Percentiles rank a stretch among this genome's conserved stretches.
Conservation (phyloP, 176 grass and related monocot species). For the Dendrocalamus sinicus region DNA sequence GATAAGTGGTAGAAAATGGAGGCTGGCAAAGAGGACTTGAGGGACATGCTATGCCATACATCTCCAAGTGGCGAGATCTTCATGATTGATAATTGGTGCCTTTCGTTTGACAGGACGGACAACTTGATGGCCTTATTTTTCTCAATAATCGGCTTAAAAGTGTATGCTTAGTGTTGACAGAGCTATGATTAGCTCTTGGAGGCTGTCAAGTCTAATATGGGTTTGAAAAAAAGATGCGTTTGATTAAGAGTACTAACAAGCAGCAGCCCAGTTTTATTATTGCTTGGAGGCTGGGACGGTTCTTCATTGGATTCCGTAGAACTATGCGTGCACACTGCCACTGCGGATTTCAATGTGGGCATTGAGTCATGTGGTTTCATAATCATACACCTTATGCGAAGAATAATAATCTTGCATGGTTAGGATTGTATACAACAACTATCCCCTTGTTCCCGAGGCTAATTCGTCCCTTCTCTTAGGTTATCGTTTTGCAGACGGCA, state of each 20-base stretch:
- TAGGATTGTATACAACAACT: not conserved
- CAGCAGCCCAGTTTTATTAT: not conserved
- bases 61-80: conserved; percentile 10
- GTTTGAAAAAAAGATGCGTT: not conserved
- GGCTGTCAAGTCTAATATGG: conserved; percentile 39
- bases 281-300: not conserved
- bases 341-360: not conserved
- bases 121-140: not conserved
- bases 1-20: not conserved
- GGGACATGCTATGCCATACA: not conserved
- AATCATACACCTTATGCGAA: conserved; percentile 1
- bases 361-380: not conserved
- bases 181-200: not conserved
- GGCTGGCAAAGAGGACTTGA: not conserved
- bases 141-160: conserved; percentile 28
- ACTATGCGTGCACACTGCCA: not conserved
- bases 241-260: not conserved
- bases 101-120: conserved; percentile 23
- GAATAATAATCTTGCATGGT: not conserved
- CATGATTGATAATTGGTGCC: not conserved
- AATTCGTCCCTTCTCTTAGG: not conserved
- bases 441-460: not conserved
- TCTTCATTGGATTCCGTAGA: not conserved
- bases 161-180: conserved; percentile 5
- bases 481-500: not conserved